A percentile compares a stretch with the other conserved stretches of the same genome.
phyloP scores from a whole-genome alignment of 441 rosid genomes.

The Pelargonium citronellum region DNA sequence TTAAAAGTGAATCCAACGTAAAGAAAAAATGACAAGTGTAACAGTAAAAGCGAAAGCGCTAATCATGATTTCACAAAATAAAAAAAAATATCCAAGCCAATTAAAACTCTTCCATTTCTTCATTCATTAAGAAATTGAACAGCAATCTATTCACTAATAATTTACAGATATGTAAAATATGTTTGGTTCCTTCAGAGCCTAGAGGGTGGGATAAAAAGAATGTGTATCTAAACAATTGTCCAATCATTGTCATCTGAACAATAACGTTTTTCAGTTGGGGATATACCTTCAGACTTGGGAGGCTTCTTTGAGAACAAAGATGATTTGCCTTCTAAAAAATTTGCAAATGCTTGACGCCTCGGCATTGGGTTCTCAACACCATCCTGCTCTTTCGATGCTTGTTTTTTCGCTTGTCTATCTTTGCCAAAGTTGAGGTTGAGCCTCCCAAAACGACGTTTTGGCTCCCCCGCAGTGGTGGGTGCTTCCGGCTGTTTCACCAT shows the following conservation, averaged over 20 bases:
- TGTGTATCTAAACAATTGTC: slow-evolving; percentile 34
- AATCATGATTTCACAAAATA: neutral
- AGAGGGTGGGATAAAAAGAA: neutral
- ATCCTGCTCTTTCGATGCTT: slow-evolving; percentile 32
- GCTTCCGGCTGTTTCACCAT: slow-evolving; percentile 38
- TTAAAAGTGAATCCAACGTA: no score
- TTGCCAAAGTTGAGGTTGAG: slow-evolving; percentile 46
- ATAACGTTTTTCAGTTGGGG: slow-evolving; percentile 12
- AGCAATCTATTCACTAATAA: slow-evolving; percentile 18
- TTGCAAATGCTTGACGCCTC: slow-evolving; percentile 45
- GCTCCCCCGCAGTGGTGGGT: slow-evolving; percentile 25
- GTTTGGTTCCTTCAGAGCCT: slow-evolving; percentile 14
- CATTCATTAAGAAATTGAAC: neutral
- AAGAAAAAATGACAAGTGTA: no score
- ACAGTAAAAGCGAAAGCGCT: neutral
- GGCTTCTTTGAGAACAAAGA: slow-evolving; percentile 54
- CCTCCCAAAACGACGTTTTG: slow-evolving; percentile 38
- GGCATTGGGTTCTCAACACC: slow-evolving; percentile 32
- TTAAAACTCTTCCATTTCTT: neutral
- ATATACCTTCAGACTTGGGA: slow-evolving; percentile 38
- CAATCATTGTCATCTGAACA: slow-evolving; percentile 37
- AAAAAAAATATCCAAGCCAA: neutral
- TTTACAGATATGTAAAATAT: slow-evolving; percentile 43
- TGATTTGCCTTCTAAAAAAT: slow-evolving; percentile 58
- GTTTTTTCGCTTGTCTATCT: slow-evolving; percentile 35